Percentiles rank a stretch among this genome's conserved stretches.
phyloP scores from a whole-genome alignment of 106 monocot genomes.

The Alisma plantagoaquatica region DNA sequence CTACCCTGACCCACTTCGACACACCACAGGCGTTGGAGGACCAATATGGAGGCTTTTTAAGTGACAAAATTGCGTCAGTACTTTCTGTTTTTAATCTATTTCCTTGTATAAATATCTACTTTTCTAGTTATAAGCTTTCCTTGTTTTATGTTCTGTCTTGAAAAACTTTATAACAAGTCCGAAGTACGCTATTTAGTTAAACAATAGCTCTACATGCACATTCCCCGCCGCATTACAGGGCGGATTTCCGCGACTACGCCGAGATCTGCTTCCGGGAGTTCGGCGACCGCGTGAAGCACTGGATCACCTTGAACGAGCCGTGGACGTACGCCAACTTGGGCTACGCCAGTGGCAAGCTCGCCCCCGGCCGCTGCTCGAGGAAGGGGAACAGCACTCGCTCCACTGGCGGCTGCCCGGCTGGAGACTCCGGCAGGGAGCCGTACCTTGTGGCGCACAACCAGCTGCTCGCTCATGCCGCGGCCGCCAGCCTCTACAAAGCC shows the following conservation, averaged over 20 bases:
- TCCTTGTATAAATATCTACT: too few relatives aligned
- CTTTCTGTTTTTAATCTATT: too few relatives aligned
- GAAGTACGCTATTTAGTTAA: too few relatives aligned
- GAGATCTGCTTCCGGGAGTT: constrained; percentile 45
- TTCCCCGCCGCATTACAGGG: too few relatives aligned
- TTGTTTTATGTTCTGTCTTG: too few relatives aligned
- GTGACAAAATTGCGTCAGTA: constrained; percentile 35
- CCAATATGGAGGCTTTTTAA: constrained; percentile 43
- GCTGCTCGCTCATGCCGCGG: constrained; percentile 40
- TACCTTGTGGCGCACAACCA: constrained; percentile 37
- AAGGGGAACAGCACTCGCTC: constrained; percentile 16
- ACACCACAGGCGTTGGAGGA: constrained; percentile 65
- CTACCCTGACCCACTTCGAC: constrained; percentile 63
- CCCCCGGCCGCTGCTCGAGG: constrained; percentile 54
- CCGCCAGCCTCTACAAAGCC: constrained; percentile 38
- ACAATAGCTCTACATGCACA: too few relatives aligned
- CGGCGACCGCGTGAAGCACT: constrained; percentile 62
- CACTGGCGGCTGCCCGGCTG: too few relatives aligned
- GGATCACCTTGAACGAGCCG: constrained; percentile 82
- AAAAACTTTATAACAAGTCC: too few relatives aligned
- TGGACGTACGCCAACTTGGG: constrained; percentile 17
- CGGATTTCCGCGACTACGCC: constrained; percentile 37
- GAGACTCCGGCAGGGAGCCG: constrained; percentile 48
- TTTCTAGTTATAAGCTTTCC: too few relatives aligned
- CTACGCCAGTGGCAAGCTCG: constrained; percentile 20